phyloP scores from a whole-genome alignment of 2,329 filamentous ascomycete species.

The Lachnellula subtilissima region DNA sequence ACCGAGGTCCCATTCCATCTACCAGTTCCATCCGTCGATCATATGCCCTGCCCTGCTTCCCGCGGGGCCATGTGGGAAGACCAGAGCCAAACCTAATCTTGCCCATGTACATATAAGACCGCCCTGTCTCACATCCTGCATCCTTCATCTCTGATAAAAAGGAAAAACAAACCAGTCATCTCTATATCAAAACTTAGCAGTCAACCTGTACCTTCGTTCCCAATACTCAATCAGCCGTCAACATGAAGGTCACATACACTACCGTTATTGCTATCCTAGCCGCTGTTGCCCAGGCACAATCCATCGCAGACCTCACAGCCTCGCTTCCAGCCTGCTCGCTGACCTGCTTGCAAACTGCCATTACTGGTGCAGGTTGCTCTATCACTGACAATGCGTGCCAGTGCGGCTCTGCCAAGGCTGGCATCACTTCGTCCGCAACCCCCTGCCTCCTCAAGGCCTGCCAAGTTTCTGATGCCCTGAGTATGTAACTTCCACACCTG shows the following conservation, averaged over 20 bases:
- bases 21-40: background rate
- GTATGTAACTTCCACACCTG: conserved; percentile 14
- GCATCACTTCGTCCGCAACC: conserved; percentile 16
- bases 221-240: conserved; percentile 3
- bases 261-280: conserved; percentile 10
- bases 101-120: background rate
- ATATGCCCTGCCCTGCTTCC: background rate
- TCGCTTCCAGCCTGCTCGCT: conserved; percentile 22
- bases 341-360: conserved; percentile 18
- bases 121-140: background rate
- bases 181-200: background rate
- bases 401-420: conserved; percentile 16
- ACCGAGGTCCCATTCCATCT: background rate
- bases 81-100: too few relatives aligned
- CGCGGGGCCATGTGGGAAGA: too few relatives aligned
- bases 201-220: background rate
- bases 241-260: conserved; percentile 16
- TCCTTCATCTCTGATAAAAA: background rate
- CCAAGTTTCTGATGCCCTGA: conserved; percentile 16
- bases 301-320: conserved; percentile 11
- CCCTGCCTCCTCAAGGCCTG: conserved; percentile 23
- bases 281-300: conserved; percentile 19
- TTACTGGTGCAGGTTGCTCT: conserved; percentile 14
- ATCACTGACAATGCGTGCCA: conserved; percentile 20
- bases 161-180: background rate